These are phyloP conservation scores for Globisporangium abappressorium DNA, from an alignment of 352 stramenopile genomes.

Conservation along the genomic window DNA sequence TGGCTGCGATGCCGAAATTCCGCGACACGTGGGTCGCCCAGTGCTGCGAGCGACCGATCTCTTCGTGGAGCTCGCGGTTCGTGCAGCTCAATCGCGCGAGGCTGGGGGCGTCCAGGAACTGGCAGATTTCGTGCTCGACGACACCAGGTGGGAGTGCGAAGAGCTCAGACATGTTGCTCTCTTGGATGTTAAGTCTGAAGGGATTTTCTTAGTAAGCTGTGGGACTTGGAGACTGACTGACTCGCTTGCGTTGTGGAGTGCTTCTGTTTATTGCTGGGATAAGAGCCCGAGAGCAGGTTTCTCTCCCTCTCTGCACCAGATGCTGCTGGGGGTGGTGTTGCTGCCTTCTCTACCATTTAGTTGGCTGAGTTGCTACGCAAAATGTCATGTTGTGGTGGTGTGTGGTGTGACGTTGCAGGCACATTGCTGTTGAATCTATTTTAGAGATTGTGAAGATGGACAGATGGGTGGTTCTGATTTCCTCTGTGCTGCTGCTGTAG, in stretches of 20 bases:
- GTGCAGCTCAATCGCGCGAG: conserved; percentile 34
- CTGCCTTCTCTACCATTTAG: conserved; percentile 1
- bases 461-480: conserved; percentile 11
- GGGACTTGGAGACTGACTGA: background rate
- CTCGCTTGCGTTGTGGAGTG: background rate
- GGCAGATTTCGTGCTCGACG: conserved; percentile 39
- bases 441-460: background rate
- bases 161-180: conserved; percentile 17
- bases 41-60: conserved; percentile 28
- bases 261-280: background rate
- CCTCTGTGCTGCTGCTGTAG: background rate
- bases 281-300: conserved; percentile 3
- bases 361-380: background rate
- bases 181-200: background rate
- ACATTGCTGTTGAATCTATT: conserved; percentile 9
- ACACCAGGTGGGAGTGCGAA: conserved; percentile 33
- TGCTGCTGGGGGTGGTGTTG: background rate
- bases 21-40: conserved; percentile 42
- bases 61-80: conserved; percentile 32
- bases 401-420: no score
- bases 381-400: background rate
- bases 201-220: background rate
- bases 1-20: conserved; percentile 36
- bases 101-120: conserved; percentile 39
- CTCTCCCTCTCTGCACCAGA: background rate